Percentiles rank a stretch among this genome's conserved stretches.
Conservation (phyloP, 164 flowering plant species). For the Buxus sempervirens region DNA sequence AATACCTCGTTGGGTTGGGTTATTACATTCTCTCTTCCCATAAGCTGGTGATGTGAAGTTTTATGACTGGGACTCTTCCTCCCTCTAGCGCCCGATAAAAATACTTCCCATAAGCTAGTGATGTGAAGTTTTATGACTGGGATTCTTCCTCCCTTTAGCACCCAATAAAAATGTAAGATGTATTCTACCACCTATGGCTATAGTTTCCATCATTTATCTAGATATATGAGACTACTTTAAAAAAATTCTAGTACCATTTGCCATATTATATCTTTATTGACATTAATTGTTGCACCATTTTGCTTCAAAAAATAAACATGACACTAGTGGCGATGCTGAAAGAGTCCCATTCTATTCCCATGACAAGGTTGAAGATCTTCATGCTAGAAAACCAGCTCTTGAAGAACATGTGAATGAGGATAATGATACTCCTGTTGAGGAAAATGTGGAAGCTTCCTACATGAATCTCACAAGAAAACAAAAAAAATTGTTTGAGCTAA, state of each 20-base stretch:
- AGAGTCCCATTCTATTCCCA: neutral
- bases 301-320: constrained; percentile 25
- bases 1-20: no score
- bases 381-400: constrained; percentile 22
- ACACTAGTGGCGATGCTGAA: constrained; percentile 12
- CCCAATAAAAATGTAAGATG: neutral
- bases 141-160: no score
- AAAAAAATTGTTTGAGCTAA: constrained; percentile 72
- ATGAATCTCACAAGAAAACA: constrained; percentile 67
- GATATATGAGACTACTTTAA: neutral
- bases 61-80: no score
- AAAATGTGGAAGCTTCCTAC: constrained; percentile 31
- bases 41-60: no score
- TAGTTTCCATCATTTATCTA: neutral
- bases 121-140: no score
- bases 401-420: constrained; percentile 37
- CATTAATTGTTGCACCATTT: neutral
- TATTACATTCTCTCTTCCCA: no score
- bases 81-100: no score
- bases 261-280: neutral
- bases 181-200: neutral
- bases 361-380: constrained; percentile 22
- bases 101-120: no score
- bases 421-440: constrained; percentile 28
- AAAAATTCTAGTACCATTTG: neutral